Conservation (phyloP, 768 basidiomycete species). For the Mycena rebaudengoi region DNA sequence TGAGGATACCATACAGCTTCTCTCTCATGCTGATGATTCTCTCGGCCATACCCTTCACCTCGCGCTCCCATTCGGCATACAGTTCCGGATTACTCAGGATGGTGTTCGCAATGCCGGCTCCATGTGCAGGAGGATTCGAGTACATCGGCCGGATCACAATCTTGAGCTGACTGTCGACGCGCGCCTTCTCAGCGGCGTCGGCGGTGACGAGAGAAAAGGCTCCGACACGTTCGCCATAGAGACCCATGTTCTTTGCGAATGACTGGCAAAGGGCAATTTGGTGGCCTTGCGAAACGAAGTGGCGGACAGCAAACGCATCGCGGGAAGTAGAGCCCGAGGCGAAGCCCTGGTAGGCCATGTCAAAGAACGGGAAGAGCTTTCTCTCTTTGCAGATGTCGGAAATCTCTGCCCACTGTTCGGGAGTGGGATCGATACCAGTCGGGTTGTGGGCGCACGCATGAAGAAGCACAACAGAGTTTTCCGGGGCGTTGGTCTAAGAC, state of each 20-base stretch:
- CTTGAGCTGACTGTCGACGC: conserved; percentile 94
- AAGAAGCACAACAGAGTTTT: conserved; percentile 85
- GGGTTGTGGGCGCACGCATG: conserved; percentile 99
- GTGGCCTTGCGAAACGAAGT: conserved; percentile 92
- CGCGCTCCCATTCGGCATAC: conserved; percentile 87
- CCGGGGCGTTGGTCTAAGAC: conserved; percentile 72
- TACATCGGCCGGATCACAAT: conserved; percentile 96
- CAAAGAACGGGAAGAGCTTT: conserved; percentile 97
- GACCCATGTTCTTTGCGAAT: conserved; percentile 99
- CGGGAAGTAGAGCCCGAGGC: conserved; percentile 91
- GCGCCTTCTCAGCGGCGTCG: conserved; percentile 79
- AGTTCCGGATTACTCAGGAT: conserved; percentile 81
- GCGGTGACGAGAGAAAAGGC: conserved; percentile 86
- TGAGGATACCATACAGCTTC: conserved; percentile 79
- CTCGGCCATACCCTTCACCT: conserved; percentile 96
- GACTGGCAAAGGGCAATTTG: conserved; percentile 92
- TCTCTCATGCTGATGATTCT: conserved; percentile 95
- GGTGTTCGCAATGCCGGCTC: conserved; percentile 85
- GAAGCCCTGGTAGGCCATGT: conserved; percentile 99
- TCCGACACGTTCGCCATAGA: conserved; percentile 99
- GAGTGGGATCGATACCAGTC: conserved; percentile 96
- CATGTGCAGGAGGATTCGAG: conserved; percentile 95
- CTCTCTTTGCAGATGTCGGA: conserved; percentile 88
- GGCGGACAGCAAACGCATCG: conserved; percentile 94
- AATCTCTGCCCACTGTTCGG: conserved; percentile 91